Base-by-base conservation (phyloP, 2,329 filamentous ascomycete species). In the Pseudogymnoascus sp. region DNA sequence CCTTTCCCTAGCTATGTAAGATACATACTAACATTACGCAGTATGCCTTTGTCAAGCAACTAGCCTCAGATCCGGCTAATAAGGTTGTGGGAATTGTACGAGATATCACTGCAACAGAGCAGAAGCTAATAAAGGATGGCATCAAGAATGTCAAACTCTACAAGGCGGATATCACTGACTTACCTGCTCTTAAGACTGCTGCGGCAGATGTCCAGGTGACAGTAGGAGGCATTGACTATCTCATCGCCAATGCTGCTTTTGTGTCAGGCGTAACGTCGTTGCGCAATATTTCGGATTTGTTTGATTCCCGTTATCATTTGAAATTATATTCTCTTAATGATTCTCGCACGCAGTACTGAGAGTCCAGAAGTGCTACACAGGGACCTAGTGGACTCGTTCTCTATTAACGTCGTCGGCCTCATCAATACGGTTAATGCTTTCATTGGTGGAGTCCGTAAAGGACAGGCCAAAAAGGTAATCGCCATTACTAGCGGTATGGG, bases 401-500 rank as follows among this genome's bases (percentile, higher is more conserved):
- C 78, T 2, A 72, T 74, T 65, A 86, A 86, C 62, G 79, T 80
- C 11, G 55, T 81, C 12, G 81, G 76, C 58, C 77, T 80, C 61
- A 72, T 85, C 60, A 76, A 85, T 63, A 75, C 83, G 0, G 77
- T 81, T 71, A 80, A 80, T 65, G 65, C 78, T 1, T 83, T 82
- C 67, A 49, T 81, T 1, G 82, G 83, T 0, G 75, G 85, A 0
- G 71, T 87, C 37, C 71, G 75, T 1, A 78, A 80, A 52, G 79
- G 83, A 4, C 66, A 72, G 1, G 67, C 64, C 14, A 86, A 85
- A 69, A 86, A 85, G 67, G 74, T 83, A 11, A 76, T 83, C 38
- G 66, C 75, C 11, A 75, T 86, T 8, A 76, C 78, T 6, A 77
- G 69, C 0, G 82, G 80, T 16, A 64, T 77, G 59, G 79, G 77